Conservation (phyloP, 306 rosid species). For the Casuarina glauca region DNA sequence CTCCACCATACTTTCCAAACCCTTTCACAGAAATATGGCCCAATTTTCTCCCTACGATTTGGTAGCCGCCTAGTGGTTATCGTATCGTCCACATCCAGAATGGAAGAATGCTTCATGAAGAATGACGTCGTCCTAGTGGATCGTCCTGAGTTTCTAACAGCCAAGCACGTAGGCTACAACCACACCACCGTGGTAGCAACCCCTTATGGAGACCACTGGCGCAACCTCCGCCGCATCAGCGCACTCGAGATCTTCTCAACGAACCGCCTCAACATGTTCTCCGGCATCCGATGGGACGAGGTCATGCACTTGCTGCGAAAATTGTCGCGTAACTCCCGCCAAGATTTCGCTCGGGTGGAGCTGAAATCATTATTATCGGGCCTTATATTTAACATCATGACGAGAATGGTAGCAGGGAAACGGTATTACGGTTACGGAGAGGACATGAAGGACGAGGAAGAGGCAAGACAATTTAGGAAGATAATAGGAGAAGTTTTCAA, state of each 20-base stretch:
- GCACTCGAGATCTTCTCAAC: too few relatives aligned
- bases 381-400: conserved; percentile 52
- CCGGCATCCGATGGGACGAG: conserved; percentile 42
- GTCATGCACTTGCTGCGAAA: conserved; percentile 31
- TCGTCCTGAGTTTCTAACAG: too few relatives aligned
- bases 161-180: too few relatives aligned
- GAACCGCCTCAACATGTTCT: too few relatives aligned
- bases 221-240: conserved; percentile 57
- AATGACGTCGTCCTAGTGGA: too few relatives aligned
- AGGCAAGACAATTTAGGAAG: conserved; percentile 44
- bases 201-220: conserved; percentile 71
- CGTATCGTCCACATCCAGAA: too few relatives aligned
- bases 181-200: conserved; percentile 26
- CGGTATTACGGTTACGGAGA: conserved; percentile 51
- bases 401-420: conserved; percentile 70
- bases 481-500: conserved; percentile 24
- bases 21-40: too few relatives aligned
- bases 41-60: too few relatives aligned
- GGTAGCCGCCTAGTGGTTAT: too few relatives aligned
- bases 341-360: conserved; percentile 34
- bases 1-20: too few relatives aligned
- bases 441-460: conserved; percentile 30
- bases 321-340: conserved; percentile 8
- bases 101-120: too few relatives aligned
- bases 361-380: conserved; percentile 34